Evolutionary conservation across 768 basidiomycete species (phyloP).

Genomic region (Tubosaeta sp.): DNA sequence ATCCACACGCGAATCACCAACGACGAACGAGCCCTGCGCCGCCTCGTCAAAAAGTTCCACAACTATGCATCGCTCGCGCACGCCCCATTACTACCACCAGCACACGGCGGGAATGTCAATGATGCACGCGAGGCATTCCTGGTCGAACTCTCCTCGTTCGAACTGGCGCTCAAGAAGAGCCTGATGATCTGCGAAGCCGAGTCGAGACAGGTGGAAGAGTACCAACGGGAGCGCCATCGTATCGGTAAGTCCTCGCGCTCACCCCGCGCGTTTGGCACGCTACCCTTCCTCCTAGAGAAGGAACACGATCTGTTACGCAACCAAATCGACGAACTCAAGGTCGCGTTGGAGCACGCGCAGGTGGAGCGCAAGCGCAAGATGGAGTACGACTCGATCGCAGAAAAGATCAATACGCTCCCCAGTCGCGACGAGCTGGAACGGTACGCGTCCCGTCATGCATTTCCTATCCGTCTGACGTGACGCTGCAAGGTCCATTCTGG

Average conservation of each 20-base stretch:
- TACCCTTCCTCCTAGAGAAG: slow-evolving; percentile 41
- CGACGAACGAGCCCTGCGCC: slow-evolving; percentile 73
- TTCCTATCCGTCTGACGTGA: neutral
- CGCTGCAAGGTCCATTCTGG: slow-evolving; percentile 54
- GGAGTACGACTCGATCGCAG: slow-evolving; percentile 81
- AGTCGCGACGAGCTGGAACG: slow-evolving; percentile 71
- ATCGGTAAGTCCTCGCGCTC: slow-evolving; percentile 53
- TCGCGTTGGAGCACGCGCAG: slow-evolving; percentile 73
- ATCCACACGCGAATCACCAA: slow-evolving; percentile 79
- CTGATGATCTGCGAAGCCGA: slow-evolving; percentile 84
- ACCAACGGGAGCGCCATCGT: slow-evolving; percentile 63
- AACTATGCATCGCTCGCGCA: slow-evolving; percentile 59
- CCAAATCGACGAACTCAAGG: slow-evolving; percentile 78
- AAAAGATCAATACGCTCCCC: slow-evolving; percentile 76
- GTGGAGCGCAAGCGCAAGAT: slow-evolving; percentile 72
- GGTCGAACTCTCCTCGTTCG: slow-evolving; percentile 73
- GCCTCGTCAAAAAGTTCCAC: slow-evolving; percentile 80
- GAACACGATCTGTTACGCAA: slow-evolving; percentile 63
- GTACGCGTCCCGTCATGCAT: slow-evolving; percentile 42
- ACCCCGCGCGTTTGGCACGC: neutral
- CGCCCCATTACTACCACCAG: slow-evolving; percentile 37
- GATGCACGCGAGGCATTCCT: slow-evolving; percentile 79
- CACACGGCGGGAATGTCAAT: slow-evolving; percentile 38
- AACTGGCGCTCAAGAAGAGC: slow-evolving; percentile 71
- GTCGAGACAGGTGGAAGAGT: slow-evolving; percentile 79